phyloP scores from a whole-genome alignment of 768 basidiomycete species.

The Lentinula boryana region DNA sequence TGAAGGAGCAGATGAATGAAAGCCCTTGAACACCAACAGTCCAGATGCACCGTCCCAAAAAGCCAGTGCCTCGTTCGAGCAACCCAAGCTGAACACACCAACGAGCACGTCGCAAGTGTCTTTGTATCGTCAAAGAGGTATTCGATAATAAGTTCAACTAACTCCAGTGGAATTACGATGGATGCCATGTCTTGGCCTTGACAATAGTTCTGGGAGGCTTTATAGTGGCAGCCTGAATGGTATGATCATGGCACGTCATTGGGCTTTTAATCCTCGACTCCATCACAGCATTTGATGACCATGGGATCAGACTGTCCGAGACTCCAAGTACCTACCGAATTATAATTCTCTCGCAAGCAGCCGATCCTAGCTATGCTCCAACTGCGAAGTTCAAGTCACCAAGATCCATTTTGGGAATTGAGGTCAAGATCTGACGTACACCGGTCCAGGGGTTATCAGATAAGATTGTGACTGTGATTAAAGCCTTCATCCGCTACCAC shows the following conservation, averaged over 20 bases:
- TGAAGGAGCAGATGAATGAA: background rate
- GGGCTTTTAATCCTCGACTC: background rate
- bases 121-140: background rate
- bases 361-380: background rate
- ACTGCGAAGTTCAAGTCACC: background rate
- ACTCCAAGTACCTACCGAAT: background rate
- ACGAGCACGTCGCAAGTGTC: background rate
- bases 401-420: no score
- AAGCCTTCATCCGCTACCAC: background rate
- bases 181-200: background rate
- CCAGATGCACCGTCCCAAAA: background rate
- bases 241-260: background rate
- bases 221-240: background rate
- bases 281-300: background rate
- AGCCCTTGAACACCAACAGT: background rate
- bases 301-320: background rate
- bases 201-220: background rate
- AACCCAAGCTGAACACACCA: background rate
- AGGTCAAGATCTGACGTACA: no score
- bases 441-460: background rate
- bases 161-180: background rate
- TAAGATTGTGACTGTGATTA: background rate
- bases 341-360: background rate
- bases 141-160: background rate
- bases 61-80: background rate